phyloP scores from a whole-genome alignment of 2,329 filamentous ascomycete species.

The Penicillium sclerotiorum region DNA sequence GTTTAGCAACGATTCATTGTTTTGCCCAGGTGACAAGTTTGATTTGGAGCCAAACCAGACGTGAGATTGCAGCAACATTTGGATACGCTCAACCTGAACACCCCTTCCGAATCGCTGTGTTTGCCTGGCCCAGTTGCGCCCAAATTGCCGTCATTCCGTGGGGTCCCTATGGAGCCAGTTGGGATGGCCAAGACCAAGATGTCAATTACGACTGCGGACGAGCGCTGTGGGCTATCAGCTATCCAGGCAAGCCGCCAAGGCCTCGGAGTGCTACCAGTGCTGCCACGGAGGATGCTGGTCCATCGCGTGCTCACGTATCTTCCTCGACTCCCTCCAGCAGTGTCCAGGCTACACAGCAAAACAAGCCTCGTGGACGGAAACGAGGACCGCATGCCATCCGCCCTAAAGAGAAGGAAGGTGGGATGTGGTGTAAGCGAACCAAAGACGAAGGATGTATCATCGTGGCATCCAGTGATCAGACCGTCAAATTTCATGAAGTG shows the following conservation, averaged over 20 bases:
- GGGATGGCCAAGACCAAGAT: conserved; percentile 29
- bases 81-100: conserved; percentile 92
- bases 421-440: conserved; percentile 59
- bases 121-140: conserved; percentile 89
- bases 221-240: conserved; percentile 85
- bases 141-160: conserved; percentile 84
- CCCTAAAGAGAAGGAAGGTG: conserved; percentile 52
- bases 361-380: conserved; percentile 7
- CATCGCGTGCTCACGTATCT: conserved; percentile 11
- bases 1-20: conserved; percentile 87
- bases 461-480: conserved; percentile 88
- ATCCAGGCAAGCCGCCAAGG: conserved; percentile 65
- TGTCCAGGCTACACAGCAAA: neutral
- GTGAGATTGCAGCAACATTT: conserved; percentile 91
- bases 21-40: conserved; percentile 91
- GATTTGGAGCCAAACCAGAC: conserved; percentile 82
- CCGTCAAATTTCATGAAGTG: conserved; percentile 92
- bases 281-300: conserved; percentile 11
- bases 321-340: conserved; percentile 8
- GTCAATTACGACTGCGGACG: conserved; percentile 41
- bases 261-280: conserved; percentile 14
- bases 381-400: conserved; percentile 26
- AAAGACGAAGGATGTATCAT: conserved; percentile 80
- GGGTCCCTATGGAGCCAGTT: conserved; percentile 59
- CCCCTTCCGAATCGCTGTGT: conserved; percentile 84